phyloP scores from a whole-genome alignment of 345 rosid species.

The Salix purpurea region DNA sequence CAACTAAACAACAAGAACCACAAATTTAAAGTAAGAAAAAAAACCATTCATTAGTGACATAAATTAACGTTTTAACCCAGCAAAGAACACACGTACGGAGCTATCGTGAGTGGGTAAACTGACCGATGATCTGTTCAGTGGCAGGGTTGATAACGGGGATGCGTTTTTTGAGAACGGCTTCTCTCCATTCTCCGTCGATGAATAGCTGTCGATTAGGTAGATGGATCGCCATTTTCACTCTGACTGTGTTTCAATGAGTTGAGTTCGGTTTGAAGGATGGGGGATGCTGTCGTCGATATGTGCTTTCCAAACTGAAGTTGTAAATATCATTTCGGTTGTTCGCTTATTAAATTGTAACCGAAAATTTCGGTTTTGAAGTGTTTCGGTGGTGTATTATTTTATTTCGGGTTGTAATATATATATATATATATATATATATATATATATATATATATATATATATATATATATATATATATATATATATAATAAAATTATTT shows the following conservation, averaged over 20 bases:
- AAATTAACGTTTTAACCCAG: neutral
- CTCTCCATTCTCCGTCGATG: conserved; percentile 86
- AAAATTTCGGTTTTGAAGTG: too few species aligned
- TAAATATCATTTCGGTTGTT: too few species aligned
- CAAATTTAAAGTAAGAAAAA: neutral
- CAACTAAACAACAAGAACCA: neutral
- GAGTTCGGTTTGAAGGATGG: too few species aligned
- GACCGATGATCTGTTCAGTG: conserved; percentile 75
- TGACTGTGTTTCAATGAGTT: neutral
- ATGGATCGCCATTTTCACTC: conserved; percentile 41
- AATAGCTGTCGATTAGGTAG: conserved; percentile 63
- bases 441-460: too few species aligned
- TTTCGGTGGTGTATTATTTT: too few species aligned
- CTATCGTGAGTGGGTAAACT: neutral
- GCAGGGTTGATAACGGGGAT: conserved; percentile 76
- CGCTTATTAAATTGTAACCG: too few species aligned
- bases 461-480: too few species aligned
- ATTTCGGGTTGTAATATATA: too few species aligned
- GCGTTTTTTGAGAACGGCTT: conserved; percentile 59
- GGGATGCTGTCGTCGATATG: too few species aligned
- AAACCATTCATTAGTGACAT: neutral
- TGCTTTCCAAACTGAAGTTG: neutral
- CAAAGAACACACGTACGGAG: neutral
- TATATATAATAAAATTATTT: too few species aligned
- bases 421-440: too few species aligned